phyloP scores from a whole-genome alignment of 352 stramenopile species.

The Globisporangium nodosum region DNA sequence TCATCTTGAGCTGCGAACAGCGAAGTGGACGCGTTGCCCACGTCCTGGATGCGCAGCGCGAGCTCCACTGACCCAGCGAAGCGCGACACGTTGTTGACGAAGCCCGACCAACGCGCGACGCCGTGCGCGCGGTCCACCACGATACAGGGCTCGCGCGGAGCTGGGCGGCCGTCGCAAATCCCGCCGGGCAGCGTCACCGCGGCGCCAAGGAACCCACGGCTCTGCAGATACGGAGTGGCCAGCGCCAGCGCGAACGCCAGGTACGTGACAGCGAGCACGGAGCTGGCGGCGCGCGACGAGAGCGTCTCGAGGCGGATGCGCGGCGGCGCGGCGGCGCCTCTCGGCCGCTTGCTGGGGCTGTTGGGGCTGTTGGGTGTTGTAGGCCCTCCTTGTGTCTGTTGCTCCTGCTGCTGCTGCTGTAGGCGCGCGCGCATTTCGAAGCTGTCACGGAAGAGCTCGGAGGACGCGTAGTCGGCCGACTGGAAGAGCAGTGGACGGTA shows the following conservation, averaged over 20 bases:
- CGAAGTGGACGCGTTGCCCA: conserved; percentile 35
- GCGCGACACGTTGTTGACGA: conserved; percentile 67
- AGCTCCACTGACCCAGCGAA: conserved; percentile 60
- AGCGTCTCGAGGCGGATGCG: conserved; percentile 79
- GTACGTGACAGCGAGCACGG: conserved; percentile 75
- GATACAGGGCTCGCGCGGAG: conserved; percentile 47
- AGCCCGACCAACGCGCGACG: conserved; percentile 57
- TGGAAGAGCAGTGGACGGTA: conserved; percentile 78
- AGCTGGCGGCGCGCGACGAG: conserved; percentile 62
- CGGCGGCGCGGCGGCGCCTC: conserved; percentile 18
- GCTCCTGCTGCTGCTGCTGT: conserved; percentile 9
- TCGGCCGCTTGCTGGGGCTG: conserved; percentile 6
- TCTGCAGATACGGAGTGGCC: conserved; percentile 68
- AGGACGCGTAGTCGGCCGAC: conserved; percentile 75
- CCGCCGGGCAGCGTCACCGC: conserved; percentile 49
- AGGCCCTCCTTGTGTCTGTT: too few relatives aligned
- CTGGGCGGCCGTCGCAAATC: conserved; percentile 26
- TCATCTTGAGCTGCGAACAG: background rate
- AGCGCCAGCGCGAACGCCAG: conserved; percentile 67
- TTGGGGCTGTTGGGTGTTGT: background rate
- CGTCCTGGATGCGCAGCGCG: conserved; percentile 38
- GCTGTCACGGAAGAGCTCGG: conserved; percentile 70
- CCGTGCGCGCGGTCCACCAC: conserved; percentile 46
- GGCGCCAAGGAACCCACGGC: conserved; percentile 62
- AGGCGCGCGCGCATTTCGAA: conserved; percentile 77